Percentiles rank a stretch among this genome's conserved stretches.
phyloP scores from a whole-genome alignment of 371 early-diverging fungal genomes.

The Paraphysoderma sedebokerense region DNA sequence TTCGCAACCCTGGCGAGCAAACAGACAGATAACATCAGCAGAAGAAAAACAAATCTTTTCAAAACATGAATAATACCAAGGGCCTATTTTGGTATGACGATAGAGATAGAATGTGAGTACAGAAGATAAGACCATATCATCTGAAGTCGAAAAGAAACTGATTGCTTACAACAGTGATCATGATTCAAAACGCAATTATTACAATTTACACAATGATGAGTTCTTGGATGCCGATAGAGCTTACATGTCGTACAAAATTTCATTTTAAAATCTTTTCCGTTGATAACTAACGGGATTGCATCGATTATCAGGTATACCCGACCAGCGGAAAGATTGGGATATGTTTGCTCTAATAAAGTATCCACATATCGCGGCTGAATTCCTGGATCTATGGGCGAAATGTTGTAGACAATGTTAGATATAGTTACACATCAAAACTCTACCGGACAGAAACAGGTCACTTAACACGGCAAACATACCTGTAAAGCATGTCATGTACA shows the following conservation, averaged over 20 bases:
- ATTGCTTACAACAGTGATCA: background rate
- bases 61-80: no score
- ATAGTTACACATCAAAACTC: background rate
- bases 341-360: background rate
- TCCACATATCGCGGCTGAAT: background rate
- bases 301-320: background rate
- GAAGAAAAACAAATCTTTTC: no score
- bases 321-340: background rate
- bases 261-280: constrained; percentile 8
- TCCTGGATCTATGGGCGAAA: background rate
- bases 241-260: constrained; percentile 79
- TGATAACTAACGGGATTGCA: background rate
- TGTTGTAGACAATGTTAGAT: no score
- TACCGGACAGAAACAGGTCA: background rate
- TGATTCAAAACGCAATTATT: constrained; percentile 57
- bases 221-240: constrained; percentile 72
- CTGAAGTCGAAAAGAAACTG: no score
- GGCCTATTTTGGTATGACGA: no score
- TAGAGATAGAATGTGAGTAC: no score
- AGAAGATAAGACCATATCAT: no score
- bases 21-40: no score
- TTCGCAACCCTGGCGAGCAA: no score
- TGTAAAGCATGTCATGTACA: background rate
- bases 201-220: constrained; percentile 73
- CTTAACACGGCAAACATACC: background rate